Evolutionary conservation across 2,329 filamentous ascomycete genomes (phyloP), one percentile per base, ranked within the genome.

Genomic region (Rachicladosporium sp.): DNA sequence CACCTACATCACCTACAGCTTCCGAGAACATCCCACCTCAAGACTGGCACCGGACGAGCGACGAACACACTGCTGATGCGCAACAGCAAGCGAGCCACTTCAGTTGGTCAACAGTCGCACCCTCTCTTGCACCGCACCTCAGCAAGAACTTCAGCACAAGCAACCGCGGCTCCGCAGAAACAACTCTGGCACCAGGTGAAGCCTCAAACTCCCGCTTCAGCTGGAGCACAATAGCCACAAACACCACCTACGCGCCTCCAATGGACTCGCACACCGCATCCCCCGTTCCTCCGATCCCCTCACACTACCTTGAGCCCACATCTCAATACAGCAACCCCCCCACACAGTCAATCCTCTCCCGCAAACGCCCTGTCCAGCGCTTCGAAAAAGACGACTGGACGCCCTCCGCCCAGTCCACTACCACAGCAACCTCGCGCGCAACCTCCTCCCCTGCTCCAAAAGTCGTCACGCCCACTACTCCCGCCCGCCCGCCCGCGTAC

Each of bases 221-320:
- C 49, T 65, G 61, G 62, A 63, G 61, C 29, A 65, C 61, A 10
- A 47, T 59, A 42, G 43, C 36, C 36, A 31, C 43, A 35, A 46
- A 39, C 27, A 46, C 35, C 13, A 35, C 35, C 34, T 47, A 53
- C 13, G 42, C 48, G 11, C 48, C 38, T 11, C 31, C 31, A 29
- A 35, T 36, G 12, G 38, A 41, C 10, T n/a, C 29, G 21, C 33
- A 36, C 11, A 32, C 38, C 35, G 34, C 31, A 35, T 31, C 33
- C 12, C 13, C 33, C 2, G 9, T 33, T 6, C 35, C 40, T 12
- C 35, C 35, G 3, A 35, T 42, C 31, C 40, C 40, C 29, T 37
- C 36, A 10, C 31, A 29, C 27, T 13, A 23, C n/a, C 31, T 29
- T 19, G 35, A 37, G 13, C 36, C 32, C 6, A n/a, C n/a, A 4